Conservation (phyloP, 2,329 filamentous ascomycete genomes). For the Colletotrichum spaethianum region DNA sequence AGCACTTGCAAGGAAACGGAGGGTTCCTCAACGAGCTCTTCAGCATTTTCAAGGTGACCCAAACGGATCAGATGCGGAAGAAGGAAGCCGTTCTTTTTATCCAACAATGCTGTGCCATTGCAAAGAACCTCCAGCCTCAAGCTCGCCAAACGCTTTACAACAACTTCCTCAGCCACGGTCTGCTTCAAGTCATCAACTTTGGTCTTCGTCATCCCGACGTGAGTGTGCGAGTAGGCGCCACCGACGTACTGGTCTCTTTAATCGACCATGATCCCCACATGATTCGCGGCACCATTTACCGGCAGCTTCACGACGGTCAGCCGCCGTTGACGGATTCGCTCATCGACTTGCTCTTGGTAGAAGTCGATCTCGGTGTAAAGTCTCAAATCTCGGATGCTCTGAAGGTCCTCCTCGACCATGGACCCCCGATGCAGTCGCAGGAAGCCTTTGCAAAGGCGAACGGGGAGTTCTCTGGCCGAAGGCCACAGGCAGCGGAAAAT, state of each 20-base stretch:
- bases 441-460: constrained; percentile 75
- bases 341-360: constrained; percentile 90
- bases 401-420: constrained; percentile 90
- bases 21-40: constrained; percentile 89
- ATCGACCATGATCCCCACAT: constrained; percentile 96
- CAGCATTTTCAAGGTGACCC: constrained; percentile 80
- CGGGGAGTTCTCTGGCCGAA: constrained; percentile 77
- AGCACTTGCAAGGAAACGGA: constrained; percentile 88
- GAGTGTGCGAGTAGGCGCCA: constrained; percentile 89
- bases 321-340: constrained; percentile 90
- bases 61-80: constrained; percentile 78
- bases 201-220: constrained; percentile 89
- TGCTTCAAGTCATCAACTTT: constrained; percentile 92
- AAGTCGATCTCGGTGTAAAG: constrained; percentile 94
- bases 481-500: constrained; percentile 66
- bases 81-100: constrained; percentile 97
- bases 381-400: constrained; percentile 96
- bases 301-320: constrained; percentile 89
- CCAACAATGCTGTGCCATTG: constrained; percentile 93
- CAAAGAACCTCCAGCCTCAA: constrained; percentile 92
- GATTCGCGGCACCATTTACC: constrained; percentile 94
- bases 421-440: constrained; percentile 61
- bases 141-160: constrained; percentile 86
- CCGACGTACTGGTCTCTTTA: constrained; percentile 92
- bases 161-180: constrained; percentile 89